These are phyloP conservation scores for Vigna radiata DNA, from an alignment of 306 rosid species.

Conservation along the genomic window DNA sequence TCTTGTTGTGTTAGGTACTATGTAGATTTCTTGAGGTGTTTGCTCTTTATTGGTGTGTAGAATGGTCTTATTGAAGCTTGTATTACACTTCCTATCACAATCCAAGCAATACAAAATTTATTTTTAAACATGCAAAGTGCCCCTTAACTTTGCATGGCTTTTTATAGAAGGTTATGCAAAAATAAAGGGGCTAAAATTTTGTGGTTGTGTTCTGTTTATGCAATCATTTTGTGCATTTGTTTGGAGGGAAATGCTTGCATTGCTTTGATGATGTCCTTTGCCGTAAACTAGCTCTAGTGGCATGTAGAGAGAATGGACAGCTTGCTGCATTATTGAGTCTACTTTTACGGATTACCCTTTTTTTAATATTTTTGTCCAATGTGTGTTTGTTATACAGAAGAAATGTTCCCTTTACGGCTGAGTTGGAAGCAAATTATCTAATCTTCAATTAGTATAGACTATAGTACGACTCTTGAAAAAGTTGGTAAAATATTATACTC, in stretches of 20 bases:
- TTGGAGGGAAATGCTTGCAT: constrained; percentile 27
- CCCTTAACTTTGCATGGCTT: constrained; percentile 1
- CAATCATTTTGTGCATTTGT: constrained; percentile 25
- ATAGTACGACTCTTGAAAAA: constrained; percentile 17
- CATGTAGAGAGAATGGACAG: constrained; percentile 25
- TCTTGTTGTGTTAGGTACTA: neutral
- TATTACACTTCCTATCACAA: neutral
- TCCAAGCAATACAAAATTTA: neutral
- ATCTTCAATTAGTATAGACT: constrained; percentile 1
- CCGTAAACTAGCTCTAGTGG: neutral
- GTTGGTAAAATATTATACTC: constrained; percentile 35
- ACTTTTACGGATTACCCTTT: neutral
- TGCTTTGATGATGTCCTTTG: constrained; percentile 30
- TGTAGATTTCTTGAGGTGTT: constrained; percentile 2
- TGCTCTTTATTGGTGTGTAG: constrained; percentile 4
- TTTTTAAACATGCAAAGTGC: neutral
- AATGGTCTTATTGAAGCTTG: constrained; percentile 17
- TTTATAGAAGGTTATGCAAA: constrained; percentile 7
- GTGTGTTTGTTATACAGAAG: neutral
- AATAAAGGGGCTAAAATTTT: constrained; percentile 25
- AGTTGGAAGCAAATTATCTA: constrained; percentile 15
- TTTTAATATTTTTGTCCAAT: too few species aligned
- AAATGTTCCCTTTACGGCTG: neutral
- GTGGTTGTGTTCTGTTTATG: constrained; percentile 3
- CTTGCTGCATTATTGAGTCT: constrained; percentile 22